Base-by-base conservation (phyloP, 371 early-diverging fungal species). In the Massospora cicadina region DNA sequence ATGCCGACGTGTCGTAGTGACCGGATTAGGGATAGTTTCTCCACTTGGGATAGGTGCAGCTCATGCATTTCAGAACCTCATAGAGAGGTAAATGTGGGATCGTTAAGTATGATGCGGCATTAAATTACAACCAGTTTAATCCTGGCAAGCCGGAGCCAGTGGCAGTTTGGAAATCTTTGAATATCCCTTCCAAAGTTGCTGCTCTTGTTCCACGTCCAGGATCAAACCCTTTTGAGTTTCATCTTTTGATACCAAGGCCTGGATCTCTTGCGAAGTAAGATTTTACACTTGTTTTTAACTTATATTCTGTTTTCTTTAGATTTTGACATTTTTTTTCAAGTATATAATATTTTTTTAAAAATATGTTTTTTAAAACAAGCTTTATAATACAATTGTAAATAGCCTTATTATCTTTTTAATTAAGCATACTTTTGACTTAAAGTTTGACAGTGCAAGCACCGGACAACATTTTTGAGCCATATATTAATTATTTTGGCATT, bases 21-120 rank as follows among this genome's bases (percentile, higher is more conserved):
- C 97, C 10, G 97, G 97, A 1, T 73, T 95, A 1, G 97, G 97
- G 2, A 73, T 92, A n/a, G 91, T 96, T 30, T 87, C 92, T 0
- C 97, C 97, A 0, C 77, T 96, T 3, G 95, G 89, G 59, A 81
- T 81, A 1, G 88, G 90, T 53, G 81, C 85, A 23, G 69, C 75
- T n/a, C 71, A 73, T 24, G 79, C 80, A 0, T 94, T 93, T 94
- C 69, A 74, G n/a, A 80, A 77, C 60, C 73, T 96, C 21, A 58
- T 93, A 23, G 77, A 81, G 21, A 82, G 83, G 0, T n/a, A 69
- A 80, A 32, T 86, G 85, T 66, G 97, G 95, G 10, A 79, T 94
- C 64, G 77, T 81, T 54, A 21, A 28, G 3, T 29, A 54, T 27
- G 25, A 3, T 87, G 89, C 12, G 75, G 91, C 26, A 69, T 69